Evolutionary conservation across 1,139 yeast genomes (phyloP), one percentile per base, ranked within the genome.

Genomic region (Scheffersomyces stambukii): DNA sequence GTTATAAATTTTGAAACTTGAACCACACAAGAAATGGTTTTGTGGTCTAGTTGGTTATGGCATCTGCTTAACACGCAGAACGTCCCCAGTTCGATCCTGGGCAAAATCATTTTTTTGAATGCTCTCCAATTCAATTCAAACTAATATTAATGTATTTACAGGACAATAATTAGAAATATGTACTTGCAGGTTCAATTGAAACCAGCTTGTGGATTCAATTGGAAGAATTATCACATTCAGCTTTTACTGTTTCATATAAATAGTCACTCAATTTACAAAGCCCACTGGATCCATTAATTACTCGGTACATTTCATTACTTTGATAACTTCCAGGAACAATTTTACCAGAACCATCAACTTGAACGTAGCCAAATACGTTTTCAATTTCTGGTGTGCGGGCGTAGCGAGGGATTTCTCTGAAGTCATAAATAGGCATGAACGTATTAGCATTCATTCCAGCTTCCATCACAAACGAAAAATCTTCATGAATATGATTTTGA

Each of bases 11-110:
- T n/a, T n/a, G n/a, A n/a, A n/a, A n/a, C n/a, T n/a, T n/a, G n/a
- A n/a, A n/a, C n/a, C n/a, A n/a, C n/a, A n/a, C n/a, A 40, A 31
- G 36, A 43, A 45, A 38, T 37, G 69, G 69, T 61, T 61, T 48
- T 58, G 85, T 85, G 95, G 95, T 85, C 95, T 85, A 85, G 95
- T 84, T 65, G 95, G 95, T 85, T 75, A 85, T 84, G 95, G 93
- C 95, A 82, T 81, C 89, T 84, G 95, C 95, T 83, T 85, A 84
- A 85, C 95, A 85, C 95, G 95, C 95, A 82, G 89, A 82, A 84
- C 89, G 95, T 86, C 95, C 95, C 95, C 95, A 84, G 96, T 86
- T 86, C 96, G 95, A 86, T 82, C 95, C 96, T 85, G 96, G 95
- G 95, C 86, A 81, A 77, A 83, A 82, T 83, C 95, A 86, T 50